These are phyloP conservation scores for Ascochyta viciae-villosae DNA, from an alignment of 2,329 filamentous ascomycete species.

Conservation along the genomic window DNA sequence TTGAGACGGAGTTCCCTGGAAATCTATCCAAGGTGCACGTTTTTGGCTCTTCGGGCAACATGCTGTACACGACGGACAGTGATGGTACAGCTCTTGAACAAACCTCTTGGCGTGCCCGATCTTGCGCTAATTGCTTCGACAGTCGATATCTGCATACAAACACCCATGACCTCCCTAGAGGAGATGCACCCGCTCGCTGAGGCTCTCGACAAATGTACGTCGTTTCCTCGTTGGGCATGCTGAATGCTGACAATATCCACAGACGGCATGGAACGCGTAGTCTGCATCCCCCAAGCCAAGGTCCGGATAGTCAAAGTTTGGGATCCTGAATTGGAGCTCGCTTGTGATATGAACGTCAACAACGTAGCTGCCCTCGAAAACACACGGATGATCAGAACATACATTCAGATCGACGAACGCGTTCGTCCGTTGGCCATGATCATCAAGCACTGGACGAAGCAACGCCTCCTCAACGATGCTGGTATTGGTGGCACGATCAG, in stretches of 20 bases:
- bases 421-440: slow-evolving; percentile 95
- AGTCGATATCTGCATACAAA: slow-evolving; percentile 99
- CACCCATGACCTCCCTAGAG: slow-evolving; percentile 84
- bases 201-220: slow-evolving; percentile 82
- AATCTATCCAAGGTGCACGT: slow-evolving; percentile 89
- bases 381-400: slow-evolving; percentile 96
- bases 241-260: slow-evolving; percentile 42
- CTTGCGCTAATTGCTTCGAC: slow-evolving; percentile 30
- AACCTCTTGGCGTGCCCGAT: not conserved
- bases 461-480: slow-evolving; percentile 92
- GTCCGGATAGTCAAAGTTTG: slow-evolving; percentile 99
- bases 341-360: slow-evolving; percentile 99
- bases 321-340: slow-evolving; percentile 88
- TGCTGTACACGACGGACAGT: slow-evolving; percentile 92
- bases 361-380: slow-evolving; percentile 95
- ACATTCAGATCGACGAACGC: slow-evolving; percentile 89
- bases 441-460: slow-evolving; percentile 96
- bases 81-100: slow-evolving; percentile 70
- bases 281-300: slow-evolving; percentile 93
- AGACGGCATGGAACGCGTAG: slow-evolving; percentile 97
- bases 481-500: slow-evolving; percentile 93
- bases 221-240: not conserved
- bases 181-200: slow-evolving; percentile 90
- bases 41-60: slow-evolving; percentile 97
- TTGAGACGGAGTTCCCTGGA: slow-evolving; percentile 91